Evolutionary conservation across 768 basidiomycete genomes (phyloP).

Genomic region (Cystobasidium tubakii): DNA sequence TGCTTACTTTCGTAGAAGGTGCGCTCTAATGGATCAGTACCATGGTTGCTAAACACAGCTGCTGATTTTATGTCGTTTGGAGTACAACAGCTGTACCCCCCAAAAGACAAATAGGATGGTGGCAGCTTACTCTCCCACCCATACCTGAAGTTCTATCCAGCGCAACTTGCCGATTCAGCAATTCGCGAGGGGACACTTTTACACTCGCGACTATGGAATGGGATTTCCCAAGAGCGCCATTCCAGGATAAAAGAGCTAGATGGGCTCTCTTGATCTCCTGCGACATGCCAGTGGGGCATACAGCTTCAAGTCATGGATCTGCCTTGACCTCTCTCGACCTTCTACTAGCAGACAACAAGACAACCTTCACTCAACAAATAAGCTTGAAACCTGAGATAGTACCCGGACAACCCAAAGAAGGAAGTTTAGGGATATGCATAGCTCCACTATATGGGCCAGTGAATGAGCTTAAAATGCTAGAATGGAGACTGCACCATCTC

Average conservation of each 20-base stretch:
- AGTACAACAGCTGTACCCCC: not conserved
- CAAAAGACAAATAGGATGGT: constrained; percentile 4
- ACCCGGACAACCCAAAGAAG: not conserved
- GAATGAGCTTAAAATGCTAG: constrained; percentile 1
- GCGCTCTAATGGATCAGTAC: not conserved
- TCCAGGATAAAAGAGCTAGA: not conserved
- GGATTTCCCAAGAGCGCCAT: not conserved
- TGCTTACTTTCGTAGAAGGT: constrained; percentile 11
- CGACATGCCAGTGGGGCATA: not conserved
- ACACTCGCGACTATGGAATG: constrained; percentile 2
- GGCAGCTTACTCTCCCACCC: not conserved
- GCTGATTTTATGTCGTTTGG: not conserved
- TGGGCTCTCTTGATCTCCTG: constrained; percentile 1
- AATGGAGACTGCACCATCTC: constrained; percentile 27
- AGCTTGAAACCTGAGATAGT: not conserved
- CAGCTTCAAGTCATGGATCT: not conserved
- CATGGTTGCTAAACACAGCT: no score
- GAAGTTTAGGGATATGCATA: constrained; percentile 17
- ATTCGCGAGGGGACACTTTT: not conserved
- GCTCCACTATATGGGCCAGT: constrained; percentile 11
- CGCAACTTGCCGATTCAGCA: not conserved
- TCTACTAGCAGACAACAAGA: not conserved
- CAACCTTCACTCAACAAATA: not conserved
- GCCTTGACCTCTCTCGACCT: not conserved
- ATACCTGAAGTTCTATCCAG: not conserved